Evolutionary conservation across 2,329 filamentous ascomycete genomes (phyloP).

Genomic region (Hypoxylon sp.): DNA sequence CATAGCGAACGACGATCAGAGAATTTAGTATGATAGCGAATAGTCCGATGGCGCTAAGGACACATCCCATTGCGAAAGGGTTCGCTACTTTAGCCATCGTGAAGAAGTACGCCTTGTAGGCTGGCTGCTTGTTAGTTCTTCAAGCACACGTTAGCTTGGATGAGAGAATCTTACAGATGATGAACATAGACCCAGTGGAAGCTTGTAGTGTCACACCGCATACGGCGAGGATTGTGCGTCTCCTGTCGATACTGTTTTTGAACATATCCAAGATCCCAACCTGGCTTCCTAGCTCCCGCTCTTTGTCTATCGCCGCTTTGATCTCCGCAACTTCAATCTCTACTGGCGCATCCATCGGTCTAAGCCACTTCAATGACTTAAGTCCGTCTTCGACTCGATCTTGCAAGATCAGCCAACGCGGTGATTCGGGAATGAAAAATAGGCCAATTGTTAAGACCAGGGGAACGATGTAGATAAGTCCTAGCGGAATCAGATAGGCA

Average conservation of each 20-base stretch:
- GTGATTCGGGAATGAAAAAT: conserved; percentile 47
- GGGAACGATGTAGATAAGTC: conserved; percentile 46
- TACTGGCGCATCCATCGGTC: conserved; percentile 45
- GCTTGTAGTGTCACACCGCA: conserved; percentile 55
- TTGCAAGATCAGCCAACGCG: conserved; percentile 45
- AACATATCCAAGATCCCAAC: conserved; percentile 54
- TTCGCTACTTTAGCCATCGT: conserved; percentile 59
- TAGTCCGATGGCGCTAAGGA: conserved; percentile 58
- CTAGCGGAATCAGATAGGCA: conserved; percentile 45
- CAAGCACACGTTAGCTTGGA: neutral
- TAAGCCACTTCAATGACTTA: conserved; percentile 49
- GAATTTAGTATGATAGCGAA: conserved; percentile 59
- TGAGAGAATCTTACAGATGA: conserved; percentile 48
- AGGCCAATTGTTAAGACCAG: conserved; percentile 41
- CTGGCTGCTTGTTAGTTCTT: conserved; percentile 41
- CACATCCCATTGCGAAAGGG: conserved; percentile 61
- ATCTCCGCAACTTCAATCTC: conserved; percentile 49
- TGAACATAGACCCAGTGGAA: conserved; percentile 56
- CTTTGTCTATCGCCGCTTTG: conserved; percentile 47
- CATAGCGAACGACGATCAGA: conserved; percentile 56
- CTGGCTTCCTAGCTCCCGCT: conserved; percentile 47
- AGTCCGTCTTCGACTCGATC: conserved; percentile 44
- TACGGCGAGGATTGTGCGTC: conserved; percentile 53
- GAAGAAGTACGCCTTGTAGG: conserved; percentile 63
- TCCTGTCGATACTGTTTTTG: conserved; percentile 54